A percentile compares a stretch with the other conserved stretches of the same genome.
These are phyloP conservation scores for Geopyxis carbonaria DNA, from an alignment of 495 filamentous ascomycete species.

Conservation along the genomic window DNA sequence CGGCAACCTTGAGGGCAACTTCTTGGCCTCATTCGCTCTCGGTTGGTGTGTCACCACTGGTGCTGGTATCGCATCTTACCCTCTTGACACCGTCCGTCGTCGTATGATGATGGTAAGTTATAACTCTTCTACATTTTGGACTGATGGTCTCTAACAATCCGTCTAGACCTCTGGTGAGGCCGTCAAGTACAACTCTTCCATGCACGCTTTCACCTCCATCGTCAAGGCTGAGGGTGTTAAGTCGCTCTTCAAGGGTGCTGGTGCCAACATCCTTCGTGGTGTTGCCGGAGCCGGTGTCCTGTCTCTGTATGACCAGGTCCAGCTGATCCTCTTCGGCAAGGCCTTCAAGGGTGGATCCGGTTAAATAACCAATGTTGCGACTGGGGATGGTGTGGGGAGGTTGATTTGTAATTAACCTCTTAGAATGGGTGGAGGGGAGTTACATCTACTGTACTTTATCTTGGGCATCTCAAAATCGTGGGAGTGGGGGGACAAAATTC, in stretches of 20 bases:
- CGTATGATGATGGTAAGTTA: slow-evolving; percentile 96
- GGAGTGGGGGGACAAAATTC: neutral
- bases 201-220: slow-evolving; percentile 92
- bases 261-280: slow-evolving; percentile 99
- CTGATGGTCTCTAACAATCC: slow-evolving; percentile 5
- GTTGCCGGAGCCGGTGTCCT: slow-evolving; percentile 99
- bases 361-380: neutral
- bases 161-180: slow-evolving; percentile 52
- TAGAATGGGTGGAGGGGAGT: slow-evolving; percentile 13
- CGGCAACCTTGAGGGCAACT: slow-evolving; percentile 87
- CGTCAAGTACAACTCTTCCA: slow-evolving; percentile 94
- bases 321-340: slow-evolving; percentile 98
- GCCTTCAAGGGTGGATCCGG: slow-evolving; percentile 71
- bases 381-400: neutral
- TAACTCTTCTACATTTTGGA: slow-evolving; percentile 2
- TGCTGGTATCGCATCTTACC: slow-evolving; percentile 99
- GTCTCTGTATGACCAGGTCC: slow-evolving; percentile 99
- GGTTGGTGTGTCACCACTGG: slow-evolving; percentile 98
- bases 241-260: slow-evolving; percentile 99
- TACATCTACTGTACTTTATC: slow-evolving; percentile 10
- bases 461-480: neutral
- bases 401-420: neutral
- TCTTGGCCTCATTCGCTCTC: slow-evolving; percentile 95
- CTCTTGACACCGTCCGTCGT: slow-evolving; percentile 97
- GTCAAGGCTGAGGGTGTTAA: slow-evolving; percentile 87